Evolutionary conservation across 2,329 filamentous ascomycete genomes (phyloP), one percentile per base, ranked within the genome.

Genomic region (Ascocoryne sarcoides): DNA sequence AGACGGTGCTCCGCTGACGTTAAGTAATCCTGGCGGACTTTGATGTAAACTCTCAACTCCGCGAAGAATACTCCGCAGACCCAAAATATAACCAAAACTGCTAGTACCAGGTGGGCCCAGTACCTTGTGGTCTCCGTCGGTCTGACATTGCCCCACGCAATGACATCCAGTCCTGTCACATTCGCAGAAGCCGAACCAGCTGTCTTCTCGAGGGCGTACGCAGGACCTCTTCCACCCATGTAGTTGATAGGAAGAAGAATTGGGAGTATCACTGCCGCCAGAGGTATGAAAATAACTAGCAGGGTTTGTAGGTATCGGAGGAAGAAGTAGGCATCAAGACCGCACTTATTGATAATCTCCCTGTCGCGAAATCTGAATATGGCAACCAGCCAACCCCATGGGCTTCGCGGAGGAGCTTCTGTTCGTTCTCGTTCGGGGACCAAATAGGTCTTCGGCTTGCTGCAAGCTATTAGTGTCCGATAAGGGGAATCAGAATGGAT

Each of bases 241-340:
- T 77, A 81, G 58, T 98, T 98, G 48, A 98, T 62, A 0, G 92
- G 89, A 2, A 96, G 66, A 32, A 98, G 67, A 17, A 95, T 82
- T 0, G 92, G 92, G 39, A 95, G 69, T 19, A 94, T 80, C 37
- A 95, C 57, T 18, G 76, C 51, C 10, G 84, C 79, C 42, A 95
- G 78, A 1, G 92, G 88, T 29, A 94, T 66, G 60, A 98, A 96
- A 47, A 98, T 94, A 58, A 95, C 80, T 32, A 96, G 73, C 4
- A 96, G 76, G 56, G 85, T 83, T 46, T 82, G 79, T 18, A 89
- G 74, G 57, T 95, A 98, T 47, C 93, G 84, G 1, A 98, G 71
- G 62, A 98, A 98, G 68, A 96, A 95, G 65, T 95, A 98, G 56
- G 90, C 88, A 60, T 98, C 92, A 8, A 98, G 75, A 14, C 92